Percentiles rank a stretch among this genome's conserved stretches.
Evolutionary conservation across 805 yeast species (phyloP).

Genomic region (Saccharomycopsis sp.): DNA sequence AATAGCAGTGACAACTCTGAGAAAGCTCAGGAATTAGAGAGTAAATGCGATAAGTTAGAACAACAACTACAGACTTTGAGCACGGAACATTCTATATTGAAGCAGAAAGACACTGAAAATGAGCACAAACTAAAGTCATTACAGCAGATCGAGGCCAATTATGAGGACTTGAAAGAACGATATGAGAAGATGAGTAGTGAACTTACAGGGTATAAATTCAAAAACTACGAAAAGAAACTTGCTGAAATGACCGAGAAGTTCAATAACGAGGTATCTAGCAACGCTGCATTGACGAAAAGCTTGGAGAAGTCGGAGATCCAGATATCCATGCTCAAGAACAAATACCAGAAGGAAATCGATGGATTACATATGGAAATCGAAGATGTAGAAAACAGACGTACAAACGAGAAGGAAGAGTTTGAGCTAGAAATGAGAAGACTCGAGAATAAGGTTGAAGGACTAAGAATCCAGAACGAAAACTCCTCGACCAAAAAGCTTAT

Average conservation of each 20-base stretch:
- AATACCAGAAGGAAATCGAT: constrained; percentile 26
- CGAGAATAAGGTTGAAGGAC: constrained; percentile 63
- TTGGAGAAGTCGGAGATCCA: constrained; percentile 25
- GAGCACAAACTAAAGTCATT: constrained; percentile 2
- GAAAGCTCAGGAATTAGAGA: constrained; percentile 28
- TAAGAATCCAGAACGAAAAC: constrained; percentile 57
- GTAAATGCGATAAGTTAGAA: constrained; percentile 27
- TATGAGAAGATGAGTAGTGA: constrained; percentile 14
- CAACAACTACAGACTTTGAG: constrained; percentile 38
- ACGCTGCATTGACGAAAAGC: constrained; percentile 26
- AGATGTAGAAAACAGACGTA: constrained; percentile 24
- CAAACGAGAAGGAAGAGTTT: constrained; percentile 29
- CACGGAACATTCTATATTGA: constrained; percentile 21
- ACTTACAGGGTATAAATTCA: constrained; percentile 24
- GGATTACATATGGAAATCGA: constrained; percentile 29
- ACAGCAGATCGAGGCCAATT: constrained; percentile 14
- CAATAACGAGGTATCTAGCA: neutral
- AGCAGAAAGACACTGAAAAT: neutral
- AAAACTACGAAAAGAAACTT: constrained; percentile 18
- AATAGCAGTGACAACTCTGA: constrained; percentile 37
- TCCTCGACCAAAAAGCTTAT: constrained; percentile 9
- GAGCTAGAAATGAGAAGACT: constrained; percentile 46
- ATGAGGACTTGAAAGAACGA: constrained; percentile 15
- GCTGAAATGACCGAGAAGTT: constrained; percentile 10
- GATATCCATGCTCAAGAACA: constrained; percentile 21